Conservation (phyloP, 2,329 filamentous ascomycete species). For the Pseudogymnoascus sp. region DNA sequence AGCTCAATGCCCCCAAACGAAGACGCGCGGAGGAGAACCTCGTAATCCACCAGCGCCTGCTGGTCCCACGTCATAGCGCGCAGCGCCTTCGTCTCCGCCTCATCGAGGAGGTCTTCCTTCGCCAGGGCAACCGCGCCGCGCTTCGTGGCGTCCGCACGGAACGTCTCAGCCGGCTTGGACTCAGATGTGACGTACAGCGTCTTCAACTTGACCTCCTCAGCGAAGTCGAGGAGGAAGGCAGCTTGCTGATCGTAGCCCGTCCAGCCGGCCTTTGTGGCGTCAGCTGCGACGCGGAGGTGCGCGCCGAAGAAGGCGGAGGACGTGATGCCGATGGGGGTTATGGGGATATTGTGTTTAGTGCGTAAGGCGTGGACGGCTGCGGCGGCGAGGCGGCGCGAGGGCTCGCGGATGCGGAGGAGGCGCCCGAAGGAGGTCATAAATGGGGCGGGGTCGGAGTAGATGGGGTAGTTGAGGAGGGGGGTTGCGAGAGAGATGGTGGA, state of each 20-base stretch:
- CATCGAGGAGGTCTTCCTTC: slow-evolving; percentile 38
- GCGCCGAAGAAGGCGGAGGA: slow-evolving; percentile 31
- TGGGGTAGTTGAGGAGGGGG: slow-evolving; percentile 27
- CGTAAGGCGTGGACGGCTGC: slow-evolving; percentile 28
- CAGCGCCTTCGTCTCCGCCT: slow-evolving; percentile 30
- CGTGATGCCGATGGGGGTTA: slow-evolving; percentile 25
- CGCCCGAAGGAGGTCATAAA: slow-evolving; percentile 34
- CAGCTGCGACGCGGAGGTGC: slow-evolving; percentile 32
- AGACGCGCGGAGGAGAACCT: slow-evolving; percentile 39
- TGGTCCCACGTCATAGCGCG: slow-evolving; percentile 40
- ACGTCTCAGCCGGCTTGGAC: slow-evolving; percentile 30
- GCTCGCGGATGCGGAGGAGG: slow-evolving; percentile 27
- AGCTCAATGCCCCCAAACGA: slow-evolving; percentile 38
- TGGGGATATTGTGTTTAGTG: slow-evolving; percentile 20
- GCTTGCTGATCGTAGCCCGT: slow-evolving; percentile 30
- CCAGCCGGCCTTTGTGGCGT: slow-evolving; percentile 30
- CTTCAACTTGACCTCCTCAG: slow-evolving; percentile 20
- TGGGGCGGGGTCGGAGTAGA: slow-evolving; percentile 24
- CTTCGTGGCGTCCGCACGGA: slow-evolving; percentile 31
- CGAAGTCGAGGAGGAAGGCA: slow-evolving; percentile 30
- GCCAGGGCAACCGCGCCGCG: slow-evolving; percentile 33
- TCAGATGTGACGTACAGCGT: slow-evolving; percentile 38
- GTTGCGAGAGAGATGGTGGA: slow-evolving; percentile 20
- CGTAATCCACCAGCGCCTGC: slow-evolving; percentile 43
- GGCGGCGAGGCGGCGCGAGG: slow-evolving; percentile 26